These are phyloP conservation scores for Hyaloperonospora brassicae DNA, from an alignment of 352 stramenopile genomes.

Conservation along the genomic window DNA sequence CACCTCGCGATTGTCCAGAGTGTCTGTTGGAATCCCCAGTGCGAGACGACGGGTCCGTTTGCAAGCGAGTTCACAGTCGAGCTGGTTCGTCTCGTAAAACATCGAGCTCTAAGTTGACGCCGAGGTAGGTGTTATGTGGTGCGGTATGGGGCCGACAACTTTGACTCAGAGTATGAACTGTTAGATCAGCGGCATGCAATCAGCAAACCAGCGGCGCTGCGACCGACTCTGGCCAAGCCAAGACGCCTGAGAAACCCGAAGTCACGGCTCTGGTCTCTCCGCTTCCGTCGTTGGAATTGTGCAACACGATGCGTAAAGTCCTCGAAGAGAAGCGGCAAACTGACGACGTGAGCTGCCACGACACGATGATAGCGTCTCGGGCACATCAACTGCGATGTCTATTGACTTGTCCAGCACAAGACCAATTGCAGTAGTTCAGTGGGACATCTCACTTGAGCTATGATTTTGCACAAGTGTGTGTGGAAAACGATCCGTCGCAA, in stretches of 20 bases:
- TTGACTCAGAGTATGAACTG: slow-evolving; percentile 2
- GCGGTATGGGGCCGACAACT: no score
- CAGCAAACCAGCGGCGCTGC: slow-evolving; percentile 3
- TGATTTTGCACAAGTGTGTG: no score
- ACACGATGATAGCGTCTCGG: slow-evolving; percentile 2
- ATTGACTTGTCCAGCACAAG: no score
- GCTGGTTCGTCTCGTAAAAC: no score
- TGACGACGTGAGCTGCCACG: not conserved
- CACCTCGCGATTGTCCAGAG: slow-evolving; percentile 16
- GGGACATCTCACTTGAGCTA: no score
- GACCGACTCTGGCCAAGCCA: not conserved
- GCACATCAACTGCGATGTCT: no score
- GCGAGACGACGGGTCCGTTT: slow-evolving; percentile 13
- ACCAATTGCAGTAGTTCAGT: no score
- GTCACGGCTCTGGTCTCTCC: slow-evolving; percentile 1
- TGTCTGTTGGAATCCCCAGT: slow-evolving; percentile 19
- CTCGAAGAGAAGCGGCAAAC: slow-evolving; percentile 5
- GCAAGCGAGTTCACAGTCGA: no score
- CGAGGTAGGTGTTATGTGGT: no score
- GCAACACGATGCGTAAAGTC: slow-evolving; percentile 10
- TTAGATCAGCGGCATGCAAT: slow-evolving; percentile 13
- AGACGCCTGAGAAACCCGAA: slow-evolving; percentile 1
- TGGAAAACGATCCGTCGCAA: no score
- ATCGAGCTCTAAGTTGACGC: no score
- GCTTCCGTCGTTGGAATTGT: slow-evolving; percentile 22